Percentiles rank a stretch among this genome's conserved stretches.
phyloP scores from a whole-genome alignment of 2,329 filamentous ascomycete genomes.

The Exophiala alcalophila region DNA sequence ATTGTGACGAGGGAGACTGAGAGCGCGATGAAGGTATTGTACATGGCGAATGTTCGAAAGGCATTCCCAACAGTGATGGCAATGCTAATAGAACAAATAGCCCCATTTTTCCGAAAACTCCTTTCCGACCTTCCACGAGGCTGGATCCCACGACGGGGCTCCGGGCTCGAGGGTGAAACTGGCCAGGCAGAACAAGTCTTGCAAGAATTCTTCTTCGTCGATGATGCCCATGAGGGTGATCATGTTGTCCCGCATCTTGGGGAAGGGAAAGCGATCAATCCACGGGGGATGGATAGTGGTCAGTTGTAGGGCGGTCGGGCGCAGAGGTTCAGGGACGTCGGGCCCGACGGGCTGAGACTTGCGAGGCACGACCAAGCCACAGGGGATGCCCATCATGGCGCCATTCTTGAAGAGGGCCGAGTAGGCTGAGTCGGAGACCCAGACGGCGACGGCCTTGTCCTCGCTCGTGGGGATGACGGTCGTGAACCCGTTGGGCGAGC shows the following conservation, averaged over 20 bases:
- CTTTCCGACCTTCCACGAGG: slow-evolving; percentile 37
- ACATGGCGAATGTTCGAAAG: too few species aligned
- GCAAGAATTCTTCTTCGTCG: slow-evolving; percentile 40
- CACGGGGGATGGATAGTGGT: slow-evolving; percentile 29
- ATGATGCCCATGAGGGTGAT: slow-evolving; percentile 33
- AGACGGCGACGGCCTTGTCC: background rate
- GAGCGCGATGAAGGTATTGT: background rate
- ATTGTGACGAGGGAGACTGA: too few species aligned
- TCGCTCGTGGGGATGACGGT: background rate
- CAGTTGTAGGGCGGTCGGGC: slow-evolving; percentile 11
- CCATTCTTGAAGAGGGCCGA: slow-evolving; percentile 16
- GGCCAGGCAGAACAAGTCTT: slow-evolving; percentile 35
- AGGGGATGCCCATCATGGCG: slow-evolving; percentile 16
- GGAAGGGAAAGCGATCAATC: slow-evolving; percentile 44
- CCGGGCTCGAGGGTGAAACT: slow-evolving; percentile 37
- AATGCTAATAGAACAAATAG: slow-evolving; percentile 65
- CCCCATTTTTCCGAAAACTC: slow-evolving; percentile 93
- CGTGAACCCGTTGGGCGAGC: background rate
- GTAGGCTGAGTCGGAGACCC: slow-evolving; percentile 8
- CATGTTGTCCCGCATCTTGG: slow-evolving; percentile 39
- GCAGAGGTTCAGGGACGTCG: slow-evolving; percentile 12
- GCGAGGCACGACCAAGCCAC: background rate
- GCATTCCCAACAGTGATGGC: too few species aligned
- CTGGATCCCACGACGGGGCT: slow-evolving; percentile 35
- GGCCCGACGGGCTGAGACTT: slow-evolving; percentile 5